These are phyloP conservation scores for Tylopilus felleus DNA, from an alignment of 768 basidiomycete genomes.

Conservation along the genomic window DNA sequence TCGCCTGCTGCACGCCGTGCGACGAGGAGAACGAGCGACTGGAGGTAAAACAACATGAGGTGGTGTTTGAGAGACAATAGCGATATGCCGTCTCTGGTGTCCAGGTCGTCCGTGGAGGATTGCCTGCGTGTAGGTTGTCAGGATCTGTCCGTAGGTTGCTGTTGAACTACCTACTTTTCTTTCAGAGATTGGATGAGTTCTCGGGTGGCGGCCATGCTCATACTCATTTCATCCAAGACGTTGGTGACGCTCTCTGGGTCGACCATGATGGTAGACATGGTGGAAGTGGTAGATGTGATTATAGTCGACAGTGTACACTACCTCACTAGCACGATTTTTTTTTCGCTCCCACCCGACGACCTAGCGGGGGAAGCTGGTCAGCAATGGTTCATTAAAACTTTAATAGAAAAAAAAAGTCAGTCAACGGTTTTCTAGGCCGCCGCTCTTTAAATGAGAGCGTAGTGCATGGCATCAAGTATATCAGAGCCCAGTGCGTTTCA, in stretches of 20 bases:
- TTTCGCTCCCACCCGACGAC: not conserved
- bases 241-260: slow-evolving; percentile 19
- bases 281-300: not conserved
- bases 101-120: slow-evolving; percentile 35
- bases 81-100: slow-evolving; percentile 81
- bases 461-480: slow-evolving; percentile 47
- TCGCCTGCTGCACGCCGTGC: slow-evolving; percentile 70
- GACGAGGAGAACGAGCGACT: slow-evolving; percentile 71
- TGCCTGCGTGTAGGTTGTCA: slow-evolving; percentile 27
- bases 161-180: slow-evolving; percentile 45
- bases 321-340: not conserved
- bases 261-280: slow-evolving; percentile 14
- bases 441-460: slow-evolving; percentile 42
- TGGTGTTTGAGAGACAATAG: slow-evolving; percentile 87
- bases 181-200: slow-evolving; percentile 51
- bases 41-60: slow-evolving; percentile 78
- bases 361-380: slow-evolving; percentile 9
- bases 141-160: not conserved
- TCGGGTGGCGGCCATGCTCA: slow-evolving; percentile 59
- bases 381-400: not conserved
- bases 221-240: slow-evolving; percentile 53
- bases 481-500: slow-evolving; percentile 70
- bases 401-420: slow-evolving; percentile 36
- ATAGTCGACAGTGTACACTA: slow-evolving; percentile 1
- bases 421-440: slow-evolving; percentile 68